Conservation (phyloP, 2,329 filamentous ascomycete genomes). For the Ampelomyces quisqualis region DNA sequence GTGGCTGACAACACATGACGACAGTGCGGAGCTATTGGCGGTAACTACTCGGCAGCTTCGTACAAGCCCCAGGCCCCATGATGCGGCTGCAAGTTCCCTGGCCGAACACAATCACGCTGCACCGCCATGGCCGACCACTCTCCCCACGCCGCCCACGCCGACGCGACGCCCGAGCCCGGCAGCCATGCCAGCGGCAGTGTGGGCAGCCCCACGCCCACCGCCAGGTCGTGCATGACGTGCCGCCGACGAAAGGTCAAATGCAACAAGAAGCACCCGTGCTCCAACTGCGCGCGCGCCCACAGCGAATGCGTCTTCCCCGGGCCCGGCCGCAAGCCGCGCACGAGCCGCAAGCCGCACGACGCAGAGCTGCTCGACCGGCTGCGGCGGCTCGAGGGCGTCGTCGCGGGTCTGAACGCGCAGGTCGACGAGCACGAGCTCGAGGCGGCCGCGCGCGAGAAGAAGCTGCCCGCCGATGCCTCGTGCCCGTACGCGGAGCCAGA, state of each 20-base stretch:
- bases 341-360: conserved; percentile 66
- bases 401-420: conserved; percentile 57
- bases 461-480: too few relatives aligned
- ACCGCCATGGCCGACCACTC: conserved; percentile 31
- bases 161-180: conserved; percentile 18
- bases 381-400: conserved; percentile 72
- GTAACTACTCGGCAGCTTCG: too few relatives aligned
- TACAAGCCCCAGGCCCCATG: background rate
- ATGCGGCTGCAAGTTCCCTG: background rate
- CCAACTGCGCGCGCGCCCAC: conserved; percentile 69
- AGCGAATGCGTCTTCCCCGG: conserved; percentile 74
- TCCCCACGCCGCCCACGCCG: conserved; percentile 15
- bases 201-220: conserved; percentile 26
- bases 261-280: conserved; percentile 75
- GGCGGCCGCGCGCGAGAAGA: conserved; percentile 27
- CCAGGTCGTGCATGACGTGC: conserved; percentile 42
- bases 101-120: conserved; percentile 1
- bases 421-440: conserved; percentile 42
- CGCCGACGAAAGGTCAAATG: conserved; percentile 67
- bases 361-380: conserved; percentile 72
- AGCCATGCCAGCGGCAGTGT: conserved; percentile 20
- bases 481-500: background rate
- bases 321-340: conserved; percentile 69
- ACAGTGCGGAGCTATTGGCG: too few relatives aligned
- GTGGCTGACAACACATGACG: too few relatives aligned